These are phyloP conservation scores for Kalmusia sp. DNA, from an alignment of 2,329 filamentous ascomycete species.

Conservation along the genomic window DNA sequence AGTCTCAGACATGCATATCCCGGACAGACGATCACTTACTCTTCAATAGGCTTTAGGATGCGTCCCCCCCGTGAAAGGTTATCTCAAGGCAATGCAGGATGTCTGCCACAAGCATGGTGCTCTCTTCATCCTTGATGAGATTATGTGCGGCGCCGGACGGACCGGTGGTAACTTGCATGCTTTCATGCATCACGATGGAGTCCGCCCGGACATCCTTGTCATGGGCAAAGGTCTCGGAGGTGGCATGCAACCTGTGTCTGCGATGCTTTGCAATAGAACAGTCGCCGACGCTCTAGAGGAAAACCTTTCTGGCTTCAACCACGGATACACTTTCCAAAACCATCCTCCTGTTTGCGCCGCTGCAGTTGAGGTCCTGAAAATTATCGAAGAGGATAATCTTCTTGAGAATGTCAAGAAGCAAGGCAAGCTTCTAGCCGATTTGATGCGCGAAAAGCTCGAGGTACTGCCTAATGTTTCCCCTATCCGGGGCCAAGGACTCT, in stretches of 20 bases:
- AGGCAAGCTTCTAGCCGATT: conserved; percentile 57
- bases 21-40: conserved; percentile 10
- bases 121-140: conserved; percentile 79
- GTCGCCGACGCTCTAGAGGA: conserved; percentile 58
- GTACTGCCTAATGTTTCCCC: conserved; percentile 63
- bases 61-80: conserved; percentile 70
- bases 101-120: conserved; percentile 76
- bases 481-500: conserved; percentile 66
- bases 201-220: conserved; percentile 70
- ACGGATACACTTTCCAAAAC: conserved; percentile 70
- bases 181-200: conserved; percentile 64
- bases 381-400: conserved; percentile 64
- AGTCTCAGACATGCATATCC: not conserved
- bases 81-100: conserved; percentile 70
- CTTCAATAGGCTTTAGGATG: conserved; percentile 68
- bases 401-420: conserved; percentile 64
- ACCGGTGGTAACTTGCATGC: conserved; percentile 64
- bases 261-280: conserved; percentile 60
- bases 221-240: conserved; percentile 72
- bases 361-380: conserved; percentile 67
- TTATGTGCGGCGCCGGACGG: conserved; percentile 73
- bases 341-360: conserved; percentile 67
- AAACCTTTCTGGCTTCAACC: conserved; percentile 59
- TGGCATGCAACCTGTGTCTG: conserved; percentile 69
- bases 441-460: conserved; percentile 54